These are phyloP conservation scores for Tetrahymena borealis DNA, from an alignment of 73 alveolate species.

Conservation along the genomic window DNA sequence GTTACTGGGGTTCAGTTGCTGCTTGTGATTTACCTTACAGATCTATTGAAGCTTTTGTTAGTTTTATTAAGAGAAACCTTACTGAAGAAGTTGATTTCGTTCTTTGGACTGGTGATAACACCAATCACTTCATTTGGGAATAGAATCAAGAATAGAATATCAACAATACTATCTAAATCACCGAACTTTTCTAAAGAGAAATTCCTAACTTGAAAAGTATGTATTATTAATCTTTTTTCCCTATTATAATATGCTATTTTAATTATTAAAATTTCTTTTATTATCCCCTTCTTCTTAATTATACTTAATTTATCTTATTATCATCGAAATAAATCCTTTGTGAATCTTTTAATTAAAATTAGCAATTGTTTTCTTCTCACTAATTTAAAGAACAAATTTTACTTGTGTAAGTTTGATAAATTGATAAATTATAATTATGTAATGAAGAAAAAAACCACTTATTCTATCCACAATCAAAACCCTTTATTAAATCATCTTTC, in stretches of 20 bases:
- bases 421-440: too few relatives aligned
- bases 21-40: slow-evolving; percentile 69
- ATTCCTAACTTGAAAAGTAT: neutral
- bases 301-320: too few relatives aligned
- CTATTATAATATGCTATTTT: neutral
- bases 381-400: too few relatives aligned
- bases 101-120: slow-evolving; percentile 75
- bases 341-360: neutral
- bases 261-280: too few relatives aligned
- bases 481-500: neutral
- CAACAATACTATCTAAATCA: slow-evolving; percentile 3
- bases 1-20: slow-evolving; percentile 61
- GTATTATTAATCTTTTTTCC: neutral
- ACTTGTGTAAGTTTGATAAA: too few relatives aligned
- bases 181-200: slow-evolving; percentile 1
- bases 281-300: too few relatives aligned
- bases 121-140: slow-evolving; percentile 64
- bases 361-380: neutral
- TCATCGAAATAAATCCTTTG: too few relatives aligned
- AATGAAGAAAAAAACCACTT: neutral
- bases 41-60: slow-evolving; percentile 50
- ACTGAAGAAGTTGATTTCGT: slow-evolving; percentile 45
- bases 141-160: slow-evolving; percentile 53
- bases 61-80: slow-evolving; percentile 52
- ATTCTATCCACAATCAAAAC: neutral